phyloP scores from a whole-genome alignment of 495 filamentous ascomycete species.

The Penicillium psychrofluorescens region DNA sequence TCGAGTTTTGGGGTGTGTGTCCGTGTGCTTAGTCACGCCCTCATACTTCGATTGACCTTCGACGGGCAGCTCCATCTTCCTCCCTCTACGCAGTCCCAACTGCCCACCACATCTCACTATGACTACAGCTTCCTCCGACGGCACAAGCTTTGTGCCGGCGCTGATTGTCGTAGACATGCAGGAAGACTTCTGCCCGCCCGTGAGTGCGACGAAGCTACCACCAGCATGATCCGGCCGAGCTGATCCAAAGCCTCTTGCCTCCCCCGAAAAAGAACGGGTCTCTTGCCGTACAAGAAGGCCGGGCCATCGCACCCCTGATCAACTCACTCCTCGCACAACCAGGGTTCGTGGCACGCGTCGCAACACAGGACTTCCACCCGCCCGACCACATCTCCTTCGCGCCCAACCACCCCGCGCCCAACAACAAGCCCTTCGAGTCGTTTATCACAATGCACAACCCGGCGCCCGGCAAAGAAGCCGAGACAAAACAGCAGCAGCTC shows the following conservation, averaged over 20 bases:
- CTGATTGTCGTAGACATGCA: conserved; percentile 83
- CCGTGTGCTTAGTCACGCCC: no score
- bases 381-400: conserved; percentile 83
- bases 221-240: conserved; percentile 1
- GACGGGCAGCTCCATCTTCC: background rate
- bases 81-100: background rate
- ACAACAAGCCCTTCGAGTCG: conserved; percentile 61
- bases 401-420: conserved; percentile 58
- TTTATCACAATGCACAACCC: conserved; percentile 61
- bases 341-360: conserved; percentile 61
- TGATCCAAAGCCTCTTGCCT: conserved; percentile 5
- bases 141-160: conserved; percentile 26
- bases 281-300: conserved; percentile 68
- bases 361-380: conserved; percentile 89
- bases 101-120: conserved; percentile 1
- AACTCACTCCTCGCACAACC: conserved; percentile 70
- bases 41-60: no score
- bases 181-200: conserved; percentile 93
- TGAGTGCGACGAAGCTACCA: conserved; percentile 21
- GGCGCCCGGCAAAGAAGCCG: conserved; percentile 43
- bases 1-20: conserved; percentile 9
- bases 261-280: conserved; percentile 57
- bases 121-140: background rate
- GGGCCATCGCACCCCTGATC: conserved; percentile 59
- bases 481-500: conserved; percentile 60